Conservation (phyloP, 108 stramenopile species). For the Cyclotella distinguenda region DNA sequence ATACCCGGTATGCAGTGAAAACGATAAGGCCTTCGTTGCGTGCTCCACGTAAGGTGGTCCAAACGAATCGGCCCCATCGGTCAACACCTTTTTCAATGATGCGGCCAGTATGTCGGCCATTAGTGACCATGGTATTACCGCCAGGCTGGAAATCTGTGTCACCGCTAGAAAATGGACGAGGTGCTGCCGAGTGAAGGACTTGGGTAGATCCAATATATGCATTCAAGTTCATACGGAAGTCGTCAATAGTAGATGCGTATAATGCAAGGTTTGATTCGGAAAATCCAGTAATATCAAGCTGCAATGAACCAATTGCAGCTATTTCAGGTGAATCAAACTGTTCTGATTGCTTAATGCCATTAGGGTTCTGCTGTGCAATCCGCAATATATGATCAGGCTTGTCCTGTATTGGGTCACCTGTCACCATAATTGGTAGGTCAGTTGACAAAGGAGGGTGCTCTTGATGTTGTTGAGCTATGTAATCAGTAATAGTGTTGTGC, state of each 20-base stretch:
- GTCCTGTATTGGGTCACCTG: no score
- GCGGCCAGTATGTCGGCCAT: background rate
- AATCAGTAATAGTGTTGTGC: no score
- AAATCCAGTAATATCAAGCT: conserved; percentile 2
- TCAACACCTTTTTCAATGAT: background rate
- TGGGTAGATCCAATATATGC: background rate
- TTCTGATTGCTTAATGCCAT: no score
- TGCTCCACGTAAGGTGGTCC: background rate
- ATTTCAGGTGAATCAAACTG: no score
- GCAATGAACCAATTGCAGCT: background rate
- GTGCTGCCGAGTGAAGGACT: background rate
- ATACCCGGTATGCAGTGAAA: conserved; percentile 3
- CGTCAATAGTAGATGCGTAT: background rate
- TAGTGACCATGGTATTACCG: background rate
- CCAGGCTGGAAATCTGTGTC: conserved; percentile 4
- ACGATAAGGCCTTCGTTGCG: conserved; percentile 1
- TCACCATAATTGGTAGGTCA: no score
- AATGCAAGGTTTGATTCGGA: background rate
- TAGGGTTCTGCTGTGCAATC: no score
- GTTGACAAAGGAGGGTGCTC: no score
- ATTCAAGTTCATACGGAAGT: background rate
- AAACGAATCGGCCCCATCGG: background rate
- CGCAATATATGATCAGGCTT: no score
- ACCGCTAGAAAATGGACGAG: background rate
- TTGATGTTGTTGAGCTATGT: no score